These are phyloP conservation scores for Fusarium sp. DNA, from an alignment of 2,329 filamentous ascomycete species.

Conservation along the genomic window DNA sequence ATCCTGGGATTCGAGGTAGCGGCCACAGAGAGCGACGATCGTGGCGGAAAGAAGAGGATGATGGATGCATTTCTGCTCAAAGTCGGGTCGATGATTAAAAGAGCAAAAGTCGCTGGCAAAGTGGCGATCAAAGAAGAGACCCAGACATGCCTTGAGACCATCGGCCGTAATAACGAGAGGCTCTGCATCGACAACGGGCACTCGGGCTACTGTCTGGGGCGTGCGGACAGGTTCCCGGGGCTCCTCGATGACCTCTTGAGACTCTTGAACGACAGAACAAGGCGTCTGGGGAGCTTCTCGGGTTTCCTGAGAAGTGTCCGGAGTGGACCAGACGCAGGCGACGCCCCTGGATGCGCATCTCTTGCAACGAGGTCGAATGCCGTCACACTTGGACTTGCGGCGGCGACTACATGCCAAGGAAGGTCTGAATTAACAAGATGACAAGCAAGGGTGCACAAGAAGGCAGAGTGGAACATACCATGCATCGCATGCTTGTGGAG, in stretches of 20 bases:
- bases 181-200: background rate
- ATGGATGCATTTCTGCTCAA: slow-evolving; percentile 28
- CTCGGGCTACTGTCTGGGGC: background rate
- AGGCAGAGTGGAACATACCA: background rate
- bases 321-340: slow-evolving; percentile 5
- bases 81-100: slow-evolving; percentile 34
- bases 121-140: slow-evolving; percentile 33
- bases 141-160: background rate
- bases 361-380: slow-evolving; percentile 7
- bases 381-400: slow-evolving; percentile 15
- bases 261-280: background rate
- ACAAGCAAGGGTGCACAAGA: background rate
- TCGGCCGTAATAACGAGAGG: background rate
- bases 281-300: background rate
- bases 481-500: slow-evolving; percentile 11
- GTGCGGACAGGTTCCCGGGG: background rate
- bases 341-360: background rate
- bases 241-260: background rate
- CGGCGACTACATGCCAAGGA: background rate
- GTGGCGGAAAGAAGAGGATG: slow-evolving; percentile 12
- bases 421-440: background rate
- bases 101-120: slow-evolving; percentile 37
- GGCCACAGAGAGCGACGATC: background rate
- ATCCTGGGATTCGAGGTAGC: background rate
- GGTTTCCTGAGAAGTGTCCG: background rate